Evolutionary conservation across 345 rosid genomes (phyloP), one percentile per base, ranked within the genome.

Genomic region (Combretum micranthum): DNA sequence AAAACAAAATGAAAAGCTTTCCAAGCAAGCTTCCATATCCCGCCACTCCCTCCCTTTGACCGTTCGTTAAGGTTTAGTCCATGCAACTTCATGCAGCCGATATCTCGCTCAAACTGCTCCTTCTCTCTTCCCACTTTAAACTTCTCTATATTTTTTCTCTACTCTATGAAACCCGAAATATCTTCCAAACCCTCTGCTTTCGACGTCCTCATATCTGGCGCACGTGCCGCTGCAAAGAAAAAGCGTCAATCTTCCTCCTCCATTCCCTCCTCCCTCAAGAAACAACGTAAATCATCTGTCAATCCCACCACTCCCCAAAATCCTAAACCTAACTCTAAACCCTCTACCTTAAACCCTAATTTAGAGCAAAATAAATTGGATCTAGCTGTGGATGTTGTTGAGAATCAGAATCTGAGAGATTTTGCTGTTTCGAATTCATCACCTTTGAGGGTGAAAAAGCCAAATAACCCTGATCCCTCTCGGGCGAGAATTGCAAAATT

Each of bases 121-220:
- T n/a, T n/a, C n/a, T n/a, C n/a, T n/a, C n/a, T n/a, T n/a, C n/a
- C n/a, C n/a, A n/a, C n/a, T n/a, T n/a, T n/a, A n/a, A n/a, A n/a
- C 50, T 50, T 47, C 43, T 52, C 52, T 72, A 57, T 62, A 55
- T 42, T 53, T 12, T 55, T 56, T 39, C 67, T 46, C 47, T 53
- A 26, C 47, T 52, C 51, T 59, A 50, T 57, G 20, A 59, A 51
- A 47, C 49, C 26, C 52, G 57, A 48, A 14, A 78, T 78, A 81
- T 69, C 85, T 12, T 73, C 82, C 18, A 84, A 79, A 20, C 97
- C 84, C 32, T 83, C 88, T 9, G 97, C 89, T 53, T 88, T 92
- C 73, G 97, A 86, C 53, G 76, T 79, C 50, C 89, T 92, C 58
- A 92, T 88, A 95, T 77, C 98, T 57, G 64, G 52, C 13, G 91